Percentiles rank a stretch among this genome's conserved stretches.
Evolutionary conservation across 148 eudicot genomes (phyloP).

Genomic region (Persicaria maculosa): DNA sequence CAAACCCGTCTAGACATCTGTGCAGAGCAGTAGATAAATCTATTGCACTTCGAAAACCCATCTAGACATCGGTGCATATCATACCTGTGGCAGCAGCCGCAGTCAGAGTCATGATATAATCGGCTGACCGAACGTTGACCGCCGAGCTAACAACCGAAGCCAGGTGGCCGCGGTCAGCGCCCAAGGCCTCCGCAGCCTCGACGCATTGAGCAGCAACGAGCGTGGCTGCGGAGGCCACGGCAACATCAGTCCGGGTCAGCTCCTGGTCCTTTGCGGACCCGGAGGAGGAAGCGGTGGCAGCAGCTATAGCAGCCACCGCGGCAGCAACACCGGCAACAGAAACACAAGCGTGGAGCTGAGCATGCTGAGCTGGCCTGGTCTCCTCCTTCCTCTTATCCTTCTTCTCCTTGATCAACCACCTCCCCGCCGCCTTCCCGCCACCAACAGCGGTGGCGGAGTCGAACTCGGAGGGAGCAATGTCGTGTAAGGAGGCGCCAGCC

Average conservation of each 20-base stretch:
- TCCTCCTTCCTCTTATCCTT: constrained; percentile 92
- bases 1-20: too few relatives aligned
- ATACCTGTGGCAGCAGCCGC: constrained; percentile 96
- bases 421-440: constrained; percentile 81
- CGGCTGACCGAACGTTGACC: constrained; percentile 75
- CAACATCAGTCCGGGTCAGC: constrained; percentile 69
- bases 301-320: constrained; percentile 87
- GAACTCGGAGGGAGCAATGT: constrained; percentile 81
- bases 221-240: constrained; percentile 90
- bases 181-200: constrained; percentile 90
- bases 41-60: neutral
- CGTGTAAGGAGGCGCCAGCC: constrained; percentile 82
- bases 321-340: constrained; percentile 98
- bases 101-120: constrained; percentile 87
- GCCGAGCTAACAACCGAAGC: constrained; percentile 91
- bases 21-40: neutral
- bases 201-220: constrained; percentile 95
- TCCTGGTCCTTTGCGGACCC: constrained; percentile 55
- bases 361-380: constrained; percentile 56
- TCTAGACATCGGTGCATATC: too few relatives aligned
- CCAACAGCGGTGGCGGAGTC: constrained; percentile 42
- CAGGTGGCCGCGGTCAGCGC: constrained; percentile 79
- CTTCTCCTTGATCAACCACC: constrained; percentile 80
- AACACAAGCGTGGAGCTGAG: constrained; percentile 82
- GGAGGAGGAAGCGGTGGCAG: constrained; percentile 74